These are phyloP conservation scores for Oenanthe javanica DNA, from an alignment of 140 eudicot genomes.

Conservation along the genomic window DNA sequence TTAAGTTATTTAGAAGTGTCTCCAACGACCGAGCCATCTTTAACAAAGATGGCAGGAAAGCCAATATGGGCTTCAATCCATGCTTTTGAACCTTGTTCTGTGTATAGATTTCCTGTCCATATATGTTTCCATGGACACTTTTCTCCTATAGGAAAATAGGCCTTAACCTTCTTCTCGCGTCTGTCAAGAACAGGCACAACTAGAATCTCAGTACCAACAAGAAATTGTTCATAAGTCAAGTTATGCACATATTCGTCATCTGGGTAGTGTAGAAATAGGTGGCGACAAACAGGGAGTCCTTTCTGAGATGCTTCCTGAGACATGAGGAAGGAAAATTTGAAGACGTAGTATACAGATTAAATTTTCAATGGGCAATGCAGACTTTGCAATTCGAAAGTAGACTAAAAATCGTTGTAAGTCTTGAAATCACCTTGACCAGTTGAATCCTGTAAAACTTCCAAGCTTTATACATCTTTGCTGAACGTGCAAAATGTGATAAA, in stretches of 20 bases:
- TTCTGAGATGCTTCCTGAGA: constrained; percentile 80
- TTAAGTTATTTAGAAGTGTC: constrained; percentile 57
- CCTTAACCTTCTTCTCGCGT: constrained; percentile 62
- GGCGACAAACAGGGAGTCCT: constrained; percentile 95
- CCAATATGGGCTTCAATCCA: constrained; percentile 74
- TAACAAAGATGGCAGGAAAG: constrained; percentile 89
- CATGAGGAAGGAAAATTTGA: neutral
- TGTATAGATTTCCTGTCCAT: constrained; percentile 73
- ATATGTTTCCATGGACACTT: constrained; percentile 69
- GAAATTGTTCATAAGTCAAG: constrained; percentile 76
- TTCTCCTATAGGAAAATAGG: constrained; percentile 86
- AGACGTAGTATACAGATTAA: neutral
- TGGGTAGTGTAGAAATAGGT: constrained; percentile 94
- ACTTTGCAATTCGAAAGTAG: neutral
- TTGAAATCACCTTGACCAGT: constrained; percentile 61
- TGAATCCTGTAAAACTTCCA: constrained; percentile 93
- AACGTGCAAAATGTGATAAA: constrained; percentile 76
- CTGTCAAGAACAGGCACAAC: constrained; percentile 94
- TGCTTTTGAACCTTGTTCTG: constrained; percentile 57
- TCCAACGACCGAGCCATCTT: constrained; percentile 65
- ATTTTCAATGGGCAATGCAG: neutral
- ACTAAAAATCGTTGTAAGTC: neutral
- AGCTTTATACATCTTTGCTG: constrained; percentile 91
- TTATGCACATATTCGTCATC: constrained; percentile 69
- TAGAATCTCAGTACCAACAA: constrained; percentile 84